Evolutionary conservation across 495 filamentous ascomycete species (phyloP), one percentile per base, ranked within the genome.

Genomic region (Friedmanniomyces endolithicus): DNA sequence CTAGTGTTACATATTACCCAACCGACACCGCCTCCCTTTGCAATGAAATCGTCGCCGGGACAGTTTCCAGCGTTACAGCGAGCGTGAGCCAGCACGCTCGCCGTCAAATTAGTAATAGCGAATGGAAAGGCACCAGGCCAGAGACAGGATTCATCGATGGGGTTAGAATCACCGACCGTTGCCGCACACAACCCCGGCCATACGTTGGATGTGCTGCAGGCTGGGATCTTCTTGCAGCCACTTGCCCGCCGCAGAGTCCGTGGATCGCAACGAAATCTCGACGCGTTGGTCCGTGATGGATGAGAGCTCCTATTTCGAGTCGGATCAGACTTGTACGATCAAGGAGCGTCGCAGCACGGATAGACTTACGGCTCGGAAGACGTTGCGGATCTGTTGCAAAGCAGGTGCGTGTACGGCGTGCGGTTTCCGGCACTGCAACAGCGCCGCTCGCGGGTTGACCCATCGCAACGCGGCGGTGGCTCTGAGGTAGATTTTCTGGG

Each of bases 401-500:
- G 79, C 76, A 8, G 75, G 61, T 25, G 74, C 68, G 62, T 85
- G 78, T 44, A 76, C 72, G 29, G 75, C 67, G 22, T 75, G 75
- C 47, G 85, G 77, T 58, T 73, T 73, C 55, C 79, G 75, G 39
- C 85, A 84, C 59, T 80, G 75, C 24, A 90, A 73, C 43, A 87
- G 72, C 34, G 73, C 71, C 19, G 82, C 75, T 37, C 88, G 78
- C 62, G 82, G 78, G 59, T 87, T 83, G 60, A 86, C 71, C 89
- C 89, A 95, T 65, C 86, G 77, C 62, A 81, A 79, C 19, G 82
- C 86, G 14, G 88, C 87, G 4, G 78, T 79, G 39, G 86, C 84
- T 25, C 84, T 82, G 17, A 90, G 77, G 61, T 90, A 90, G 56
- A 89, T 87, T 67, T 84, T 86, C 66, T 92, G 88, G 34, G 78